These are phyloP conservation scores for Pseudopithomyces chartarum DNA, from an alignment of 2,329 filamentous ascomycete species.

Conservation along the genomic window DNA sequence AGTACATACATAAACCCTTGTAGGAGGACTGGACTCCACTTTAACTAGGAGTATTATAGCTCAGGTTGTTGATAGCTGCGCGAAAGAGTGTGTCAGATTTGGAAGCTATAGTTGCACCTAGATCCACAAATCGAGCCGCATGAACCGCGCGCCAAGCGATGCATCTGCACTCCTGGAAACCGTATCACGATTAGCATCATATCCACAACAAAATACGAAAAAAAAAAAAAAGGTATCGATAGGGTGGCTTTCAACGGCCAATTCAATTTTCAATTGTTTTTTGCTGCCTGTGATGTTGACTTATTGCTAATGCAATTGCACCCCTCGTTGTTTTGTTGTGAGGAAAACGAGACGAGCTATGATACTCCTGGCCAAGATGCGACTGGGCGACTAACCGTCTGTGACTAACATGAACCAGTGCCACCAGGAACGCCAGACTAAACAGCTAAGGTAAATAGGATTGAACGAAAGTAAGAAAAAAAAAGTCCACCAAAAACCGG, in stretches of 20 bases:
- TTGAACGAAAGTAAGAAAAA: conserved; percentile 32
- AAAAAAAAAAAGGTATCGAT: background rate
- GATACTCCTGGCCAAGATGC: background rate
- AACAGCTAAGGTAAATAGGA: conserved; percentile 7
- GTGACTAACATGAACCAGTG: background rate
- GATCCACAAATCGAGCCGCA: background rate
- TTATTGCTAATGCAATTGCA: background rate
- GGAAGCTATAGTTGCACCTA: background rate
- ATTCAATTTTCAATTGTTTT: conserved; percentile 5
- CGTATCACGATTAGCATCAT: conserved; percentile 3
- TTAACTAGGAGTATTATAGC: too few species aligned
- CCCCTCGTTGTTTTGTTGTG: background rate
- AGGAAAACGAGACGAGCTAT: background rate
- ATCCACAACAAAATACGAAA: background rate
- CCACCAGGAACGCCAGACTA: background rate
- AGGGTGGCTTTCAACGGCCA: conserved; percentile 2
- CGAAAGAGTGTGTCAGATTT: background rate
- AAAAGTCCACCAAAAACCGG: conserved; percentile 8
- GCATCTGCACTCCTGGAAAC: background rate
- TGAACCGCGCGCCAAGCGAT: conserved; percentile 12
- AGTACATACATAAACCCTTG: too few species aligned
- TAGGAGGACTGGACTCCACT: too few species aligned
- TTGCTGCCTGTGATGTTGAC: background rate
- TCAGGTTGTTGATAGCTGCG: background rate
- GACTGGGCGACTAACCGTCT: background rate